These are phyloP conservation scores for Cichorium intybus DNA, from an alignment of 140 eudicot species.

Conservation along the genomic window DNA sequence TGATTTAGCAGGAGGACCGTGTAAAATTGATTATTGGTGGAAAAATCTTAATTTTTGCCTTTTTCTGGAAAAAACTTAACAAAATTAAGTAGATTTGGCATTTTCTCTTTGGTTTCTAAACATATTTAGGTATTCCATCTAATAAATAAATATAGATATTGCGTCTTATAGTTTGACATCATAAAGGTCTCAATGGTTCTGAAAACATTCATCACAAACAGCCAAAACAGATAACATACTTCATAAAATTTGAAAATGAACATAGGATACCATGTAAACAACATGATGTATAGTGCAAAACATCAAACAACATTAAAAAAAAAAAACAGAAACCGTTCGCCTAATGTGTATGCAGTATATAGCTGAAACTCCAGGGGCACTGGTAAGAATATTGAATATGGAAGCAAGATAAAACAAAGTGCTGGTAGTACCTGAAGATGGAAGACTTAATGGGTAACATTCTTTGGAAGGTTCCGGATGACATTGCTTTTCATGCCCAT, in stretches of 20 bases:
- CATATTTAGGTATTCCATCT: no score
- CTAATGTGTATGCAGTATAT: neutral
- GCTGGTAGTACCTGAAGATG: neutral
- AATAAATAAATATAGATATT: no score
- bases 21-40: no score
- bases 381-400: neutral
- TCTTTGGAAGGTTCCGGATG: constrained; percentile 91
- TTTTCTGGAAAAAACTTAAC: no score
- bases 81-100: no score
- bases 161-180: no score
- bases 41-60: no score
- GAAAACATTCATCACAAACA: neutral
- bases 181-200: neutral
- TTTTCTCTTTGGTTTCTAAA: no score
- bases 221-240: neutral
- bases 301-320: neutral
- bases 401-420: neutral
- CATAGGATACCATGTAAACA: no score
- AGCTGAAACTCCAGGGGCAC: neutral
- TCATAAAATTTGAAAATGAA: no score
- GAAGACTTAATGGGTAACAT: constrained; percentile 53
- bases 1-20: no score
- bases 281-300: neutral
- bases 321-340: no score
- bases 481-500: constrained; percentile 97